Conservation (phyloP, 345 rosid species). For the Ailanthus altissimus region DNA sequence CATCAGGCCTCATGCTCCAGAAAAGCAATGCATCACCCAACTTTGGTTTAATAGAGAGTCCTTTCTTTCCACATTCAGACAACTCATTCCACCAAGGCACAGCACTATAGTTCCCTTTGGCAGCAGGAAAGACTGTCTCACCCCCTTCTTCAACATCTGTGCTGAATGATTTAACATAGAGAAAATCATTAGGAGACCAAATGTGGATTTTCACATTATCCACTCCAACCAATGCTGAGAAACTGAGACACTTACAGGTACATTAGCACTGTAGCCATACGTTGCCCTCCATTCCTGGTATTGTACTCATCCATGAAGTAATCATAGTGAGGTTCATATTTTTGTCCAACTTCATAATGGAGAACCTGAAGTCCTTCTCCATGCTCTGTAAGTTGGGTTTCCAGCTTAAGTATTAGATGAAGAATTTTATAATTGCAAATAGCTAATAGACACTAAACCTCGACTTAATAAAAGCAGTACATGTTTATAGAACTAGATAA, state of each 20-base stretch:
- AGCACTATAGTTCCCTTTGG: slow-evolving; percentile 75
- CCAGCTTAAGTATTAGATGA: slow-evolving; percentile 13
- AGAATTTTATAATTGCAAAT: background rate
- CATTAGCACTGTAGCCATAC: slow-evolving; percentile 94
- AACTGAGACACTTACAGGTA: slow-evolving; percentile 68
- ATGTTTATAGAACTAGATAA: background rate
- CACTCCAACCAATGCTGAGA: background rate
- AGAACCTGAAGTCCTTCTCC: slow-evolving; percentile 98
- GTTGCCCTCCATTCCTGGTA: slow-evolving; percentile 91
- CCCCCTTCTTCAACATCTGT: slow-evolving; percentile 99
- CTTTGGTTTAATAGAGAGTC: slow-evolving; percentile 86
- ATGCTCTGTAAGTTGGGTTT: slow-evolving; percentile 52
- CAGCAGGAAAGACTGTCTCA: slow-evolving; percentile 90
- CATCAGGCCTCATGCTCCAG: slow-evolving; percentile 99
- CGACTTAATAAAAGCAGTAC: background rate
- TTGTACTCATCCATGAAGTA: slow-evolving; percentile 85
- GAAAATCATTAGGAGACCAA: slow-evolving; percentile 16
- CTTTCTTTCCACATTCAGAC: slow-evolving; percentile 83
- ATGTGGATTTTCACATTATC: background rate
- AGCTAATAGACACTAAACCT: slow-evolving; percentile 14
- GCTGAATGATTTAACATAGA: slow-evolving; percentile 45
- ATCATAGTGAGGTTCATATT: slow-evolving; percentile 93
- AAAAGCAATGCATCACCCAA: slow-evolving; percentile 98
- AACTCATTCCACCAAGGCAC: slow-evolving; percentile 93
- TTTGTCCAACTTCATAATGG: slow-evolving; percentile 92